Base-by-base conservation (phyloP, 208 protist genomes). In the Leishmania gerbilli region DNA sequence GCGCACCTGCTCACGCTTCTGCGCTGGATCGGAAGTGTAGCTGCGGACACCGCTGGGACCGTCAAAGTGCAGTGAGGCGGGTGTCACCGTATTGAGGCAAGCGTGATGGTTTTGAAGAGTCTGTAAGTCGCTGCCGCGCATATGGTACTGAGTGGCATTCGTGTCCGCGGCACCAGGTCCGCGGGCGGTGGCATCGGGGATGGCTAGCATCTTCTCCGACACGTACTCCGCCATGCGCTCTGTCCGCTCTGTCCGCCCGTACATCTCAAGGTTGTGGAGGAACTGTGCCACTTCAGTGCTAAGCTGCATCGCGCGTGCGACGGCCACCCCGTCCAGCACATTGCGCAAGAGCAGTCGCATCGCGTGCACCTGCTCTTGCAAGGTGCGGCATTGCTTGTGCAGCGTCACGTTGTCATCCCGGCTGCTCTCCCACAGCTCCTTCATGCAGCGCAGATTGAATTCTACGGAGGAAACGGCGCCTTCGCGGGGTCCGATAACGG, bases 331-430 rank as follows among this genome's bases (percentile, higher is more conserved):
- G 76, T 97, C 95, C 1, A 97, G 81, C 56, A 97, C 69, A 76
- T 95, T 95, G 56, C 88, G 81, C 65, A 98, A 71, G 42, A 98
- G 79, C 51, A 95, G 76, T 68, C 90, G 88, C 40, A 81, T 86
- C 24, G 80, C 74, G 53, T 88, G 90, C 17, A 90, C 53, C 79
- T 92, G 81, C 77, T 92, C 88, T 60, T 89, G 84, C n/a, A 95
- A 81, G 3, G 69, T 55, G 51, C 95, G 89, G 76, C 90, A 97
- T 64, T 95, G 89, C 64, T 91, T 86, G 78, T 98, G 93, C 88
- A 98, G 92, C 27, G 86, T 55, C 3, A 85, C 88, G 79, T 98
- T 98, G 42, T 97, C 95, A 51, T 91, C 91, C 62, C 93, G 87
- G 31, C 92, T 92, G 15, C 85, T 87, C 65, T 89, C 79, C 93